Evolutionary conservation across 441 rosid genomes (phyloP), one percentile per base, ranked within the genome.

Genomic region (Arabidopsis hybrid): DNA sequence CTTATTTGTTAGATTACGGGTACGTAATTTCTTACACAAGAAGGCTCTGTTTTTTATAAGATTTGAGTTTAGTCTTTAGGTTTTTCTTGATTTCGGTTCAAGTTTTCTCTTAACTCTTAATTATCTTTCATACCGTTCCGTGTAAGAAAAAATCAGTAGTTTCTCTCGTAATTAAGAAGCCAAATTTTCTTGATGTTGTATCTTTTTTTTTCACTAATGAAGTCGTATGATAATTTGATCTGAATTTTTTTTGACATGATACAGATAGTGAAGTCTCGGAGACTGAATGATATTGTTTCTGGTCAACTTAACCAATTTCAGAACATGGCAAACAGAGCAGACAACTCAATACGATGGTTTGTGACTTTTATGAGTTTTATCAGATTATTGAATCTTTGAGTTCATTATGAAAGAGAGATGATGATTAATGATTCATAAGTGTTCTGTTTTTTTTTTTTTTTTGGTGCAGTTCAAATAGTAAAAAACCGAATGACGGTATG

Each of bases 401-500:
- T 6, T 26, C 4, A 16, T 42, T 21, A 18, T 21, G 2, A 1
- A 39, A n/a, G n/a, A 60, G 6, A 40, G 6, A 42, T 42, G 51
- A 60, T 63, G 12, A 5, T 39, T 42, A 10, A 12, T 56, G 52
- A 8, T 57, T 51, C 26, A 46, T 65, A n/a, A 35, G 36, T 58
- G 4, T 16, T 10, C n/a, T 67, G 57, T n/a, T n/a, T n/a, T n/a
- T n/a, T n/a, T n/a, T n/a, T 58, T 31, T 13, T 65, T 60, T 71
- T 46, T 35, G 53, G 65, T 85, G 85, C 96, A 92, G 97, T 71
- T 36, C 62, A 13, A 68, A 47, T 69, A 73, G 81, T 79, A 92
- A 76, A 81, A 92, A 87, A 67, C 67, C 89, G 17, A 89, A 80
- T 67, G 96, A 89, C 60, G 78, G 83, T 58, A 85, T 85, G 91